These are phyloP conservation scores for Cercophora newfieldiana DNA, from an alignment of 495 filamentous ascomycete genomes.

Conservation along the genomic window DNA sequence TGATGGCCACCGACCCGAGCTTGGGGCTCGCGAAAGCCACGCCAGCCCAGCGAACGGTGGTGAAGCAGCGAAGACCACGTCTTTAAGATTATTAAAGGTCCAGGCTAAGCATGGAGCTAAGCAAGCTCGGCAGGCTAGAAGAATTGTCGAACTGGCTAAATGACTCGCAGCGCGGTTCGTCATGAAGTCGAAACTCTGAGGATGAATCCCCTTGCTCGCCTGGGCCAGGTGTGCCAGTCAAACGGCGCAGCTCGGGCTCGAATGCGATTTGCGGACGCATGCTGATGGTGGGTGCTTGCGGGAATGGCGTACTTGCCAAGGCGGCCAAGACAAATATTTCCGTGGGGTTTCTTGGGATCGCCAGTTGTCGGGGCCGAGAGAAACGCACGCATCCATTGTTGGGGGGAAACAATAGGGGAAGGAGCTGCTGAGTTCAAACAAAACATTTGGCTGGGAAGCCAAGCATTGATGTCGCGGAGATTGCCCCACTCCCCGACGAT, in stretches of 20 bases:
- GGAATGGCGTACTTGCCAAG: constrained; percentile 11
- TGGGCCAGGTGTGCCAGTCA: background rate
- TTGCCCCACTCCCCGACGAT: background rate
- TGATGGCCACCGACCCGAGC: constrained; percentile 2
- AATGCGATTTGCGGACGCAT: background rate
- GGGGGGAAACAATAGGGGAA: background rate
- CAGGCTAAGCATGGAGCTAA: constrained; percentile 7
- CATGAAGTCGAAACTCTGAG: constrained; percentile 1
- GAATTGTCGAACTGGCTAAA: constrained; percentile 19
- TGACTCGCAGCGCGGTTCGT: constrained; percentile 12
- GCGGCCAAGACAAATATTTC: constrained; percentile 1
- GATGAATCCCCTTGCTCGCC: background rate
- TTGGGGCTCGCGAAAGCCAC: background rate
- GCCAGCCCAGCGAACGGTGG: no score
- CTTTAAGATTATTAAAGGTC: background rate
- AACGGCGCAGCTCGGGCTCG: background rate
- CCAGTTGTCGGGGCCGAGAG: background rate
- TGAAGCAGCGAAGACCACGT: no score
- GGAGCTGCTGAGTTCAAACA: background rate
- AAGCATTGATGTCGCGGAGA: background rate
- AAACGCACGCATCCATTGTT: background rate
- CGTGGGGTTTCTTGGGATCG: background rate
- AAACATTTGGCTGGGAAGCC: no score
- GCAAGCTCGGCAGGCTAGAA: constrained; percentile 14
- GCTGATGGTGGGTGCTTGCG: background rate